Conservation (phyloP, 805 yeast genomes). For the Saturnispora diversa region DNA sequence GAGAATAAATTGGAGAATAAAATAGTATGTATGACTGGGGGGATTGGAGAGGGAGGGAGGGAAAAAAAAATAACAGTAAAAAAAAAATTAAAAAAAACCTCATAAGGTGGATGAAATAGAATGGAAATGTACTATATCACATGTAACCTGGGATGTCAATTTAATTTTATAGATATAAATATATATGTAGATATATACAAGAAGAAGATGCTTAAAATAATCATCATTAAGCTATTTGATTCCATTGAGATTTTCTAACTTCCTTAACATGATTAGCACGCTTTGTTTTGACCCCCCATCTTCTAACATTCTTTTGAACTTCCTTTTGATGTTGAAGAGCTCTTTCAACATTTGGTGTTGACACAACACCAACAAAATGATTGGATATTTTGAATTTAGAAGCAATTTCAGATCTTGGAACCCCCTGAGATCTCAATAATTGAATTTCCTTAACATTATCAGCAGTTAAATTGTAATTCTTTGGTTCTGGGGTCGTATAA, state of each 20-base stretch:
- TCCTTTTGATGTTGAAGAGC: slow-evolving; percentile 16
- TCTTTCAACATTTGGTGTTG: slow-evolving; percentile 21
- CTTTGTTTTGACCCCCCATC: slow-evolving; percentile 23
- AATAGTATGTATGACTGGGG: too few relatives aligned
- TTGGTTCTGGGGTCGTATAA: slow-evolving; percentile 19
- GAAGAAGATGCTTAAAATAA: too few relatives aligned
- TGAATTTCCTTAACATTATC: slow-evolving; percentile 26
- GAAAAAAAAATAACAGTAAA: too few relatives aligned
- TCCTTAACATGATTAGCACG: slow-evolving; percentile 21
- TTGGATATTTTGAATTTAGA: slow-evolving; percentile 26
- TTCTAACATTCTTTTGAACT: slow-evolving; percentile 18
- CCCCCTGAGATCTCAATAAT: slow-evolving; percentile 25
- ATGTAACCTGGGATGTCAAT: too few relatives aligned
- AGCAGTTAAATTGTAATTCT: slow-evolving; percentile 22
- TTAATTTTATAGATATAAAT: not conserved
- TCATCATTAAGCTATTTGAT: slow-evolving; percentile 7
- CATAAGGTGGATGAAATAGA: too few relatives aligned
- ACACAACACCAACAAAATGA: slow-evolving; percentile 27
- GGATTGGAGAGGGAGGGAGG: too few relatives aligned
- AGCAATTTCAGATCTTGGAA: slow-evolving; percentile 25
- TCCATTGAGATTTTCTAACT: slow-evolving; percentile 22
- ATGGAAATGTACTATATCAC: too few relatives aligned
- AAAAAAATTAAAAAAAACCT: too few relatives aligned
- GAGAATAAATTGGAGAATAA: too few relatives aligned
- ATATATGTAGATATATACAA: not conserved